These are phyloP conservation scores for Macrophomina pseudophaseolina DNA, from an alignment of 2,329 filamentous ascomycete genomes.

Conservation along the genomic window DNA sequence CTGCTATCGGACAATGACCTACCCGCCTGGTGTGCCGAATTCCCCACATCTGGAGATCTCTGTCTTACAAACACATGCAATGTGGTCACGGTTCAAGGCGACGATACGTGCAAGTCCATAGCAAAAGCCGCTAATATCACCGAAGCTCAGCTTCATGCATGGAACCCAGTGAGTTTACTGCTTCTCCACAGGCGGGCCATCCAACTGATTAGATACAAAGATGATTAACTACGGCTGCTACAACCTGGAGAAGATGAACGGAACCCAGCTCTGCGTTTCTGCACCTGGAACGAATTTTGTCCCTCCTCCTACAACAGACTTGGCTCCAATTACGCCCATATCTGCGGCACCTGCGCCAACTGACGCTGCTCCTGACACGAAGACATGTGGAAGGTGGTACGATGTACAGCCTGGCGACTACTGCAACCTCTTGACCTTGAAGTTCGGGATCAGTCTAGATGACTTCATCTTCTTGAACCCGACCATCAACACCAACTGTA, in stretches of 20 bases:
- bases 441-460: constrained; percentile 37
- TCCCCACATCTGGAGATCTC: not conserved
- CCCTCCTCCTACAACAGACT: not conserved
- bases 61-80: not conserved
- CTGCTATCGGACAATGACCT: not conserved
- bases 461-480: constrained; percentile 46
- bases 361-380: constrained; percentile 33
- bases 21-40: not conserved
- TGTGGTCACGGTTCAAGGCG: not conserved
- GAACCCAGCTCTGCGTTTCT: not conserved
- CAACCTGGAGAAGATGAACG: not conserved
- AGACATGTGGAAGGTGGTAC: constrained; percentile 40
- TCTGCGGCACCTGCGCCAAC: constrained; percentile 29
- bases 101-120: constrained; percentile 17
- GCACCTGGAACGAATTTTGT: not conserved
- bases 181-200: too few relatives aligned
- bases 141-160: not conserved
- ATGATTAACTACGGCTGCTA: constrained; percentile 1
- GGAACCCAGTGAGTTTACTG: not conserved
- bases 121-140: not conserved
- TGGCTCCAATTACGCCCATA: not conserved
- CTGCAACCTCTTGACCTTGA: constrained; percentile 40
- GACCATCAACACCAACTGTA: constrained; percentile 40
- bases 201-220: not conserved
- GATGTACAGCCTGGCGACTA: constrained; percentile 39